phyloP scores from a whole-genome alignment of 2,329 filamentous ascomycete species.

The Monascus ruber region DNA sequence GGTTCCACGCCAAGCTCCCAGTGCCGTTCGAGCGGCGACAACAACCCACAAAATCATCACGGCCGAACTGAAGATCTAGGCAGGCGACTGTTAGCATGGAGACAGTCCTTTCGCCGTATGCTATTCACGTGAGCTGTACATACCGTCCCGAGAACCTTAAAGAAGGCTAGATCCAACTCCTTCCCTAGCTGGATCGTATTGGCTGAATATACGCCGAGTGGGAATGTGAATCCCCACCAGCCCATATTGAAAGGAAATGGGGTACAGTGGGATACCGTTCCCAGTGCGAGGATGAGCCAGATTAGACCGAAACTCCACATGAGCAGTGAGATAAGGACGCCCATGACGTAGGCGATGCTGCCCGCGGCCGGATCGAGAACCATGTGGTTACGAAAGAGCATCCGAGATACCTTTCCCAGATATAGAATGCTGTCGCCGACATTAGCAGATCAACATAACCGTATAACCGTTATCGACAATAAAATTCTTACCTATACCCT shows the following conservation, averaged over 20 bases:
- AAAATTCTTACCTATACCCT: conserved; percentile 38
- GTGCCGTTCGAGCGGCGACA: conserved; percentile 35
- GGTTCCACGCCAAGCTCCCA: conserved; percentile 33
- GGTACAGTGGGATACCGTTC: conserved; percentile 28
- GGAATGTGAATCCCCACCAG: conserved; percentile 50
- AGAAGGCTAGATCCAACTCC: conserved; percentile 41
- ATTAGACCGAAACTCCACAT: conserved; percentile 48
- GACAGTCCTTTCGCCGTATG: background rate
- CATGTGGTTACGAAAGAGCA: conserved; percentile 29
- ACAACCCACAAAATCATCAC: conserved; percentile 43
- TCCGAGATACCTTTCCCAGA: conserved; percentile 34
- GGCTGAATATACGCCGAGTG: conserved; percentile 39
- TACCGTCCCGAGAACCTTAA: conserved; percentile 40
- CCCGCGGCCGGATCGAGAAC: conserved; percentile 34
- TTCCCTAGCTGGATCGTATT: conserved; percentile 30
- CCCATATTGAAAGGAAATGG: conserved; percentile 49
- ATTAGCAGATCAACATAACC: background rate
- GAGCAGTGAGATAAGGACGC: conserved; percentile 41
- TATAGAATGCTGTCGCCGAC: conserved; percentile 33
- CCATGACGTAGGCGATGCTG: conserved; percentile 47
- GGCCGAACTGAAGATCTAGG: conserved; percentile 32
- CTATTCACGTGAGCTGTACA: background rate
- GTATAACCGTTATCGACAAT: conserved; percentile 1
- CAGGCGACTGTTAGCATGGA: background rate
- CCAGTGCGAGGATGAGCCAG: conserved; percentile 45